These are phyloP conservation scores for Castanea mollissima DNA, from an alignment of 306 rosid genomes.

Conservation along the genomic window DNA sequence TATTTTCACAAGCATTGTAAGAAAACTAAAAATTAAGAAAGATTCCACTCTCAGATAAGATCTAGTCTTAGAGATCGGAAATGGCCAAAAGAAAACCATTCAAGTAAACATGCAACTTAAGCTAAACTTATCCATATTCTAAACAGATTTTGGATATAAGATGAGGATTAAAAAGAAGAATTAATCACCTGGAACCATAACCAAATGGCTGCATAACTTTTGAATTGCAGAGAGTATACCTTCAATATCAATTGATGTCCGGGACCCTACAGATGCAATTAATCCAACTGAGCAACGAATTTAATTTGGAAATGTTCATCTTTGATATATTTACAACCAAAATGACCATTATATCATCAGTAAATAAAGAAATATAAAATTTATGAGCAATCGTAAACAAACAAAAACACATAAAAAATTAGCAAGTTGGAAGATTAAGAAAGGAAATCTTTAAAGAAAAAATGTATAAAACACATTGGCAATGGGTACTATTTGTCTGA, in stretches of 20 bases:
- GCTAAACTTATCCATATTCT: neutral
- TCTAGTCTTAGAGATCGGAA: too few species aligned
- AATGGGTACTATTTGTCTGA: neutral
- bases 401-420: neutral
- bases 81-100: neutral
- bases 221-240: constrained; percentile 63
- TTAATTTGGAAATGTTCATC: constrained; percentile 7
- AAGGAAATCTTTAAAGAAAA: neutral
- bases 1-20: neutral
- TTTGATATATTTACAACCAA: neutral
- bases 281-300: constrained; percentile 25
- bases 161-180: constrained; percentile 16
- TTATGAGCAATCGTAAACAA: neutral
- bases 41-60: neutral
- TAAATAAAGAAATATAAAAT: neutral
- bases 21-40: neutral
- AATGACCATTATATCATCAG: neutral
- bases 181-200: constrained; percentile 79
- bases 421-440: neutral
- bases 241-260: constrained; percentile 53
- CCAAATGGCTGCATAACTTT: constrained; percentile 78
- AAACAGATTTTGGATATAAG: neutral
- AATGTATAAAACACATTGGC: neutral
- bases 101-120: neutral
- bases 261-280: constrained; percentile 52